Evolutionary conservation across 257 asterid species (phyloP).

Genomic region (Verbascum thapsus): DNA sequence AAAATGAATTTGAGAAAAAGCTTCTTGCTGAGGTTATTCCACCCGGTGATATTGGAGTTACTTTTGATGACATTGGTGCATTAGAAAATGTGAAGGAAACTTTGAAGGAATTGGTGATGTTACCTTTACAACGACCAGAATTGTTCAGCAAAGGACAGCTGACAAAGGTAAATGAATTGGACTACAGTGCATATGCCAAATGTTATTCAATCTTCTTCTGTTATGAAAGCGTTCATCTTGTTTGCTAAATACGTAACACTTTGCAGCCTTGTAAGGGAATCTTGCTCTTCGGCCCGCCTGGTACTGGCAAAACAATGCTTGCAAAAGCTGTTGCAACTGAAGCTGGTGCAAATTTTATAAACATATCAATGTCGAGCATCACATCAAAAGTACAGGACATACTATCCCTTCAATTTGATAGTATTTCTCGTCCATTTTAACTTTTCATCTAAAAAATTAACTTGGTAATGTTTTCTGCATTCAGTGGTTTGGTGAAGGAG

Average conservation of each 20-base stretch:
- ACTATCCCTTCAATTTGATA: slow-evolving; percentile 19
- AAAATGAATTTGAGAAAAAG: slow-evolving; percentile 83
- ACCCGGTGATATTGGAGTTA: slow-evolving; percentile 83
- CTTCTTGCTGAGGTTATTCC: slow-evolving; percentile 86
- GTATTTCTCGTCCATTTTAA: too few species aligned
- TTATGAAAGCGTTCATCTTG: slow-evolving; percentile 19
- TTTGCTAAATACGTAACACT: slow-evolving; percentile 29
- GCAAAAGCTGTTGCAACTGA: slow-evolving; percentile 97
- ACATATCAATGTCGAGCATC: slow-evolving; percentile 91
- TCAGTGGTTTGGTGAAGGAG: slow-evolving; percentile 97
- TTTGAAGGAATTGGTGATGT: slow-evolving; percentile 89
- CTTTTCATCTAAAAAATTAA: not conserved
- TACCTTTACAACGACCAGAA: slow-evolving; percentile 88
- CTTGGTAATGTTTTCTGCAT: slow-evolving; percentile 14
- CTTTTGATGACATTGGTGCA: slow-evolving; percentile 89
- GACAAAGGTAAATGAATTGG: slow-evolving; percentile 59
- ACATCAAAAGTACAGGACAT: slow-evolving; percentile 65
- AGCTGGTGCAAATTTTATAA: slow-evolving; percentile 89
- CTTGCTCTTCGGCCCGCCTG: slow-evolving; percentile 94
- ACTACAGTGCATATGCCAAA: too few species aligned
- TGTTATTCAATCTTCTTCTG: slow-evolving; percentile 4
- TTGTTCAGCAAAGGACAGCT: slow-evolving; percentile 87
- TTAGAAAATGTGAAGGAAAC: slow-evolving; percentile 90
- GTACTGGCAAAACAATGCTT: slow-evolving; percentile 91
- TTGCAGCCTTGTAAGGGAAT: slow-evolving; percentile 93